Evolutionary conservation across 225 moss, liverwort and hornwort genomes (phyloP), one percentile per base, ranked within the genome.

Genomic region (Marchantia polymorpha): DNA sequence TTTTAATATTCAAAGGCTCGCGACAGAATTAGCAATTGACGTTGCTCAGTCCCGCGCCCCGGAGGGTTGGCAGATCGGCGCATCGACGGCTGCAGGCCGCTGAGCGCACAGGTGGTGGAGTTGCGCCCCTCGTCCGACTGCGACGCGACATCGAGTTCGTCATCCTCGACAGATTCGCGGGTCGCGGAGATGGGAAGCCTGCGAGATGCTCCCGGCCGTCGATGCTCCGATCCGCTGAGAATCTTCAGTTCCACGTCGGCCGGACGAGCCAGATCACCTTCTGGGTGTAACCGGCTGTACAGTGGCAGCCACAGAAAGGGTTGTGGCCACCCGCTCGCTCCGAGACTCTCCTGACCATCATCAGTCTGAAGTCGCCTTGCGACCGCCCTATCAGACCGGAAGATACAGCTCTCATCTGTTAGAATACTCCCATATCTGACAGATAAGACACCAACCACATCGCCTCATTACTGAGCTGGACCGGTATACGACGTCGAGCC

Each of bases 291-390:
- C 58, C 20, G 15, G 52, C 74, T 72, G 72, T 64, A 64, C 39
- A 39, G 39, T 69, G 0, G 71, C 48, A 69, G 74, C 74, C 74
- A 74, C 74, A 56, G 55, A 74, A 56, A 74, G 54, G 54, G 29
- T 74, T 74, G 74, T 74, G 74, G 74, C 25, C 53, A 73, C 52
- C 15, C 53, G 52, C 73, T 73, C 7, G 26, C 23, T 47, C 11
- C 23, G 52, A 64, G n/a, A 39, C 39, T 39, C 39, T 39, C 39
- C 39, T 39, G 39, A 39, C 39, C 39, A 39, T 39, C 39, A 39
- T 39, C 39, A 39, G 39, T 39, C 39, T 39, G 39, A 2, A 39
- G 39, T 39, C 39, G 39, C 39, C 5, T 39, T 39, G 39, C 39
- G 39, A 39, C 2, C 2, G 39, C 39, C 3, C 2, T 39, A 39